Percentiles rank a stretch among this genome's conserved stretches.
Conservation (phyloP, 2,329 filamentous ascomycete species). For the Sporothrix luriei region DNA sequence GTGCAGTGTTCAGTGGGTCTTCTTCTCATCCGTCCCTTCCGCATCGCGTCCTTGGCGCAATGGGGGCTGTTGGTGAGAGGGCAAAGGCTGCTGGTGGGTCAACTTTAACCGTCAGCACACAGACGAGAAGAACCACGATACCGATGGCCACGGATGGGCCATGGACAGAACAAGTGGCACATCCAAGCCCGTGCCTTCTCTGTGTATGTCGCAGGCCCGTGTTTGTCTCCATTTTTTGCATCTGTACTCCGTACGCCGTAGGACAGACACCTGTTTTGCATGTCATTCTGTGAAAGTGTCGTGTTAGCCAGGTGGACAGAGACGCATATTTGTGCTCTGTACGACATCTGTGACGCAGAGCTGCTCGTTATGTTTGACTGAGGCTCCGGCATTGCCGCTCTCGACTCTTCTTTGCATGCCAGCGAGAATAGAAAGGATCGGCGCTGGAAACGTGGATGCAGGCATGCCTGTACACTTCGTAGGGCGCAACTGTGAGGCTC, state of each 20-base stretch:
- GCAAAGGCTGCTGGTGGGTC: constrained; percentile 1
- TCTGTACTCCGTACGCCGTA: not conserved
- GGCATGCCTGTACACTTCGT: not conserved
- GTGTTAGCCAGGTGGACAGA: not conserved
- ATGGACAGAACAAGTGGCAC: not conserved
- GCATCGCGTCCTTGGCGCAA: not conserved
- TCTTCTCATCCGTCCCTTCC: constrained; percentile 13
- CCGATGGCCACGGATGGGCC: constrained; percentile 10
- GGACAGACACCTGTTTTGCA: constrained; percentile 14
- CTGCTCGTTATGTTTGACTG: not conserved
- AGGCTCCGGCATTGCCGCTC: not conserved
- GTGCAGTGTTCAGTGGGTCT: not conserved
- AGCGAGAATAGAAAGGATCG: not conserved
- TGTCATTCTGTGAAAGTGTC: not conserved
- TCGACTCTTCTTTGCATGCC: not conserved
- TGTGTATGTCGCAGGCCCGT: not conserved
- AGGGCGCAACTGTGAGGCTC: not conserved
- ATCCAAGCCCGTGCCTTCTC: constrained; percentile 9
- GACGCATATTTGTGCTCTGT: too few species aligned
- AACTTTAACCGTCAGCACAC: not conserved
- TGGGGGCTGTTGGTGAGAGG: not conserved
- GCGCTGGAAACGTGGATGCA: constrained; percentile 10
- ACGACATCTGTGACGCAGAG: not conserved
- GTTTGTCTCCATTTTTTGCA: not conserved
- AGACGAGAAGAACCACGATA: constrained; percentile 13